Evolutionary conservation across 306 rosid species (phyloP).

Genomic region (Fragaria iinumae): DNA sequence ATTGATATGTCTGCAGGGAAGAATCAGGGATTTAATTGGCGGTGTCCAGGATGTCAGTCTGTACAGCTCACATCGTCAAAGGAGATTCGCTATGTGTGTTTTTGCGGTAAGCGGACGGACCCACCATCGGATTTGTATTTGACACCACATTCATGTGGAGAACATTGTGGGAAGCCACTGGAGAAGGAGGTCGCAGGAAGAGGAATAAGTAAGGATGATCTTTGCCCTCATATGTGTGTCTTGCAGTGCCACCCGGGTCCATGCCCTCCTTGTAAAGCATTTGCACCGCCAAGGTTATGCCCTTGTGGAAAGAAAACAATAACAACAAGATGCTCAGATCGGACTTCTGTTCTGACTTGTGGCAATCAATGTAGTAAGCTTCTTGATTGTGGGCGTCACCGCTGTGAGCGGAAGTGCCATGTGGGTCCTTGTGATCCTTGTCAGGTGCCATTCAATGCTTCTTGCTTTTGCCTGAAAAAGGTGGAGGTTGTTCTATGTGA

Average conservation of each 20-base stretch:
- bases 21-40: slow-evolving; percentile 86
- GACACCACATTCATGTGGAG: slow-evolving; percentile 96
- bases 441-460: slow-evolving; percentile 55
- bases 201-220: slow-evolving; percentile 60
- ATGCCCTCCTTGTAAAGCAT: slow-evolving; percentile 91
- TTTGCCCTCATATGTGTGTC: slow-evolving; percentile 88
- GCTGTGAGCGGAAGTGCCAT: slow-evolving; percentile 64
- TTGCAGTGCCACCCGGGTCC: slow-evolving; percentile 99
- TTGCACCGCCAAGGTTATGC: slow-evolving; percentile 74
- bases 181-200: slow-evolving; percentile 49
- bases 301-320: slow-evolving; percentile 87
- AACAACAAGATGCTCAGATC: slow-evolving; percentile 81
- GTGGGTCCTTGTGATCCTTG: slow-evolving; percentile 86
- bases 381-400: slow-evolving; percentile 77
- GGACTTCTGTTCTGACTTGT: slow-evolving; percentile 73
- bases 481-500: slow-evolving; percentile 66
- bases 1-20: slow-evolving; percentile 66
- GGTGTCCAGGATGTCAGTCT: slow-evolving; percentile 96
- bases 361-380: slow-evolving; percentile 76
- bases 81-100: slow-evolving; percentile 84
- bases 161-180: slow-evolving; percentile 82
- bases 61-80: slow-evolving; percentile 65
- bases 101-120: slow-evolving; percentile 84
- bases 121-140: slow-evolving; percentile 89
- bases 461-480: slow-evolving; percentile 73